phyloP scores from a whole-genome alignment of 2,329 filamentous ascomycete species.

The Pseudopyricularia cyperi region DNA sequence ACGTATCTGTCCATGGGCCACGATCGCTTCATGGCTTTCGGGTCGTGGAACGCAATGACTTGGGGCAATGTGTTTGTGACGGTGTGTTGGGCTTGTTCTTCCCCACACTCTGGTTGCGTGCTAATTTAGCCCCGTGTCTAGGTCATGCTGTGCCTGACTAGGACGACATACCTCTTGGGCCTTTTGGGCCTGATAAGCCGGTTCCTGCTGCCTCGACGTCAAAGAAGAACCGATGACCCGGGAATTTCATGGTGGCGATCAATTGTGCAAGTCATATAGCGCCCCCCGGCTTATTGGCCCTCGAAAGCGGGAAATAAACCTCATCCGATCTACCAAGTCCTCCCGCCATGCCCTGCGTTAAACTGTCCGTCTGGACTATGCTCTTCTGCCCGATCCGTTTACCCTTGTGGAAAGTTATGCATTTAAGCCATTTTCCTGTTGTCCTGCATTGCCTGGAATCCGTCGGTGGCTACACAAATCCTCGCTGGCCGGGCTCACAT shows the following conservation, averaged over 20 bases:
- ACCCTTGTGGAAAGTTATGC: neutral
- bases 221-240: conserved; percentile 7
- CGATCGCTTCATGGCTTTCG: conserved; percentile 36
- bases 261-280: neutral
- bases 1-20: conserved; percentile 46
- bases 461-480: neutral
- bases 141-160: conserved; percentile 41
- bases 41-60: conserved; percentile 54
- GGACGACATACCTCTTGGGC: conserved; percentile 45
- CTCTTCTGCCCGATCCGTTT: neutral
- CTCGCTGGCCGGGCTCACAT: neutral
- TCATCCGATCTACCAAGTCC: neutral
- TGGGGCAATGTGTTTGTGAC: conserved; percentile 62
- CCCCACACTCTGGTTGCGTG: neutral
- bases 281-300: too few relatives aligned
- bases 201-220: neutral
- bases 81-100: conserved; percentile 23
- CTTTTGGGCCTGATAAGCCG: conserved; percentile 34
- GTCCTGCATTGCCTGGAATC: neutral
- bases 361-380: neutral
- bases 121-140: conserved; percentile 11
- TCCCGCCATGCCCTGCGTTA: too few relatives aligned
- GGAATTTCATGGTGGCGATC: conserved; percentile 3
- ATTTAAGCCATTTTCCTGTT: neutral
- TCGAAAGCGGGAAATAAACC: neutral